Evolutionary conservation across 177 flowering plant species (phyloP), one percentile per base, ranked within the genome.

Genomic region (Vitis hybrid): DNA sequence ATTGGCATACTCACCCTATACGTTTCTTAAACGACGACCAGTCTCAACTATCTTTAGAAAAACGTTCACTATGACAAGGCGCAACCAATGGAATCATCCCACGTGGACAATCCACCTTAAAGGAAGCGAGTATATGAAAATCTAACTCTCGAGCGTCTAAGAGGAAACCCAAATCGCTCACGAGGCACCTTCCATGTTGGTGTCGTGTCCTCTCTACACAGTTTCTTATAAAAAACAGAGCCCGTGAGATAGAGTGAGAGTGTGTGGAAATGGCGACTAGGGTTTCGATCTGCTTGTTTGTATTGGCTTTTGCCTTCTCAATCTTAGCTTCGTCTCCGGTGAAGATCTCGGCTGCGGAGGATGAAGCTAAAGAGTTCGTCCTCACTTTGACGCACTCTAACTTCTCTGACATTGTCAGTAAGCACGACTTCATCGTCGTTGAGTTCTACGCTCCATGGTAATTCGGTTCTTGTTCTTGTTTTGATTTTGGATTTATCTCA

Each of bases 361-460:
- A 52, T 12, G 78, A 67, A 19, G 21, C 72, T 64, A 74, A 75
- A 74, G 93, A 91, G 74, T 83, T 70, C 67, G 98, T 93, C n/a
- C 62, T 91, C 70, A 90, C 94, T 30, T 76, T 93, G 67, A 96
- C 90, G 73, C 79, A 82, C 68, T 76, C 91, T 51, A 93, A 93
- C 78, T 90, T 93, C 83, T 40, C 84, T 26, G 91, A 91, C 4
- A 76, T 79, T 14, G 80, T 93, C 64, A 56, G 72, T 78, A 90
- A 92, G 68, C 82, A 88, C 64, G 69, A 81, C 9, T 92, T 93
- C 85, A 75, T 93, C 83, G 94, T 93, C 76, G 97, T 93, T 48
- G 98, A 93, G 76, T 93, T 93, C 83, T 93, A 91, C 82, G 95
- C 97, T 72, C 95, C 97, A 12, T 90, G 95, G 95, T 93, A 26